Conservation (phyloP, 805 yeast genomes). For the Nakazawaea holstii region DNA sequence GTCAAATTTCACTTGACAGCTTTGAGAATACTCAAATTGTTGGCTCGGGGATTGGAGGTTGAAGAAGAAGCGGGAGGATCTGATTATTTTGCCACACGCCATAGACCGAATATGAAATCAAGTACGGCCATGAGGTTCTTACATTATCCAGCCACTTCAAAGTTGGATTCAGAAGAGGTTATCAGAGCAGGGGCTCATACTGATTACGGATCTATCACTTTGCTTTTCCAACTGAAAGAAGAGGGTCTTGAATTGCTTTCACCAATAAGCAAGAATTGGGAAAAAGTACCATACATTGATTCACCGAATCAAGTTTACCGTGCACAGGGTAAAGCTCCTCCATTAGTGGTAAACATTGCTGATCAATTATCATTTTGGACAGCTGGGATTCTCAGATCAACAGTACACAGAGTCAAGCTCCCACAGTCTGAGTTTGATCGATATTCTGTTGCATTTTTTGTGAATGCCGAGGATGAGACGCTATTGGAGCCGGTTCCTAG, state of each 20-base stretch:
- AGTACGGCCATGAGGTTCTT: slow-evolving; percentile 50
- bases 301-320: slow-evolving; percentile 36
- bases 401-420: slow-evolving; percentile 53
- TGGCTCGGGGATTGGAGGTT: slow-evolving; percentile 56
- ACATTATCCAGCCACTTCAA: slow-evolving; percentile 36
- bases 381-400: slow-evolving; percentile 55
- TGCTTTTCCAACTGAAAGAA: slow-evolving; percentile 57
- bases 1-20: slow-evolving; percentile 42
- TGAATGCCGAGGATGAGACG: slow-evolving; percentile 58
- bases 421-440: slow-evolving; percentile 36
- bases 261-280: slow-evolving; percentile 45
- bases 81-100: slow-evolving; percentile 56
- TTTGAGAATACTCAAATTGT: slow-evolving; percentile 38
- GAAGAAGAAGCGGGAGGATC: slow-evolving; percentile 41
- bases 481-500: slow-evolving; percentile 60
- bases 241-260: slow-evolving; percentile 55
- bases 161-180: slow-evolving; percentile 39
- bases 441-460: slow-evolving; percentile 63
- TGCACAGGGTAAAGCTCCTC: slow-evolving; percentile 39
- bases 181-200: slow-evolving; percentile 75
- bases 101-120: slow-evolving; percentile 40
- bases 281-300: slow-evolving; percentile 47
- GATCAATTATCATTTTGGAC: slow-evolving; percentile 69
- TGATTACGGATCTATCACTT: slow-evolving; percentile 63
- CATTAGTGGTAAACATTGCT: slow-evolving; percentile 63